Evolutionary conservation across 163 green algal genomes (phyloP).

Genomic region (Scenedesmus sp.): DNA sequence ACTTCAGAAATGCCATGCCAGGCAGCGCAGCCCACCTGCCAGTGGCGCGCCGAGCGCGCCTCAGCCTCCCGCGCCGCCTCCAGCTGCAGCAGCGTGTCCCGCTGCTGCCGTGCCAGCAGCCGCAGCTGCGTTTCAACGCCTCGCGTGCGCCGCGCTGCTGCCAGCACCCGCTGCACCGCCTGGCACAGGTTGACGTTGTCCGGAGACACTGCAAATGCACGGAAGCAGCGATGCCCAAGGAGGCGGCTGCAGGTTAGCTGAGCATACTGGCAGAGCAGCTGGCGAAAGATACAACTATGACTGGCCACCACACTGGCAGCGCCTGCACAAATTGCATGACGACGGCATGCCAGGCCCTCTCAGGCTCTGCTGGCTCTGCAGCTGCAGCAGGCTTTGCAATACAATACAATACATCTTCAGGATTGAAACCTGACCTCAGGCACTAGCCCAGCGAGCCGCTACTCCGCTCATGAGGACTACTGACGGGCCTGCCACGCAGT

Average conservation of each 20-base stretch:
- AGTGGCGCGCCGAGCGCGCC: not conserved
- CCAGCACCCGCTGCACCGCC: constrained; percentile 34
- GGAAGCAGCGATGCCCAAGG: not conserved
- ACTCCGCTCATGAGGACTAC: too few species aligned
- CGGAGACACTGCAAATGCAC: not conserved
- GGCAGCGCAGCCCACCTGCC: constrained; percentile 37
- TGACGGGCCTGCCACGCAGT: too few species aligned
- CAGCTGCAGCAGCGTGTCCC: constrained; percentile 40
- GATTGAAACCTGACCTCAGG: too few species aligned
- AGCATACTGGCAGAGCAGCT: not conserved
- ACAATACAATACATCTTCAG: too few species aligned
- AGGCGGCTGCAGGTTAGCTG: not conserved
- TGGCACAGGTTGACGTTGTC: constrained; percentile 40
- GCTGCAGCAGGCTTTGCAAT: too few species aligned
- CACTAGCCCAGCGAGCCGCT: too few species aligned
- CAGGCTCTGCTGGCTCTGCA: too few species aligned
- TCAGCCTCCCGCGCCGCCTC: constrained; percentile 19
- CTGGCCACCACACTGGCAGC: too few species aligned
- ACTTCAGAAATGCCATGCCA: too few species aligned
- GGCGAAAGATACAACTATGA: too few species aligned
- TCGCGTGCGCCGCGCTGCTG: not conserved
- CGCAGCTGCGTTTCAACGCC: constrained; percentile 39
- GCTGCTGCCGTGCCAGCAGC: constrained; percentile 20
- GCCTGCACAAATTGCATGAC: too few species aligned
- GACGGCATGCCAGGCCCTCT: too few species aligned